These are phyloP conservation scores for Cladorrhinum samala DNA, from an alignment of 495 filamentous ascomycete species.

Conservation along the genomic window DNA sequence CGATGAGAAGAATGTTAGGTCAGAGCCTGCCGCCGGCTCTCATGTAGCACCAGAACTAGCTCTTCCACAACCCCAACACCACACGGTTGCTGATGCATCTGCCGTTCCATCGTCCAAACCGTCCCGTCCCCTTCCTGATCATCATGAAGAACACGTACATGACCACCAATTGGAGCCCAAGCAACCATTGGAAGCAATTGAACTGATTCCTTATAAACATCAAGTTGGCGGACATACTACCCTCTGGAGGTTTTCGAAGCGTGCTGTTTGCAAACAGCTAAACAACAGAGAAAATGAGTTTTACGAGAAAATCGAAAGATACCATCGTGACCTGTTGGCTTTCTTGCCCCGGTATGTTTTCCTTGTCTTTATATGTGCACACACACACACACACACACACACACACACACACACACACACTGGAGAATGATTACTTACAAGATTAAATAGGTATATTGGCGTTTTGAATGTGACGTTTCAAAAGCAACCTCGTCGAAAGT, in stretches of 20 bases:
- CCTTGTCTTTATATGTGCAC: conserved; percentile 1
- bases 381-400: background rate
- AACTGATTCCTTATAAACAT: conserved; percentile 93
- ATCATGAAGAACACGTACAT: conserved; percentile 41
- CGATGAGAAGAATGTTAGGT: conserved; percentile 12
- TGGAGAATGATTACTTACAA: conserved; percentile 3
- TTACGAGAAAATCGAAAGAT: conserved; percentile 88
- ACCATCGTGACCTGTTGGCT: conserved; percentile 80
- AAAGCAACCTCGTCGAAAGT: conserved; percentile 67
- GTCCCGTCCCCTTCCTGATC: conserved; percentile 32
- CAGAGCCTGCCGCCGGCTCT: conserved; percentile 20
- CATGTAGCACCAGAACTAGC: conserved; percentile 27
- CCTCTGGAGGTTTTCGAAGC: conserved; percentile 88
- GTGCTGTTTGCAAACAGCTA: conserved; percentile 95
- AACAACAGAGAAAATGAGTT: conserved; percentile 98
- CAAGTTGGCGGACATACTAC: conserved; percentile 97
- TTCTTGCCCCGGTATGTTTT: conserved; percentile 82
- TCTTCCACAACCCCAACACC: conserved; percentile 29
- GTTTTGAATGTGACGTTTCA: conserved; percentile 96
- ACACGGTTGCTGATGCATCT: conserved; percentile 34
- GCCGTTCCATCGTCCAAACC: conserved; percentile 18
- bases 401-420: background rate
- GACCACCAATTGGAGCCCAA: conserved; percentile 43
- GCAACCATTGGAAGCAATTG: conserved; percentile 79
- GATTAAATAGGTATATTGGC: conserved; percentile 72